Base-by-base conservation (phyloP, 495 filamentous ascomycete genomes). In the Daldinia caldariorum region DNA sequence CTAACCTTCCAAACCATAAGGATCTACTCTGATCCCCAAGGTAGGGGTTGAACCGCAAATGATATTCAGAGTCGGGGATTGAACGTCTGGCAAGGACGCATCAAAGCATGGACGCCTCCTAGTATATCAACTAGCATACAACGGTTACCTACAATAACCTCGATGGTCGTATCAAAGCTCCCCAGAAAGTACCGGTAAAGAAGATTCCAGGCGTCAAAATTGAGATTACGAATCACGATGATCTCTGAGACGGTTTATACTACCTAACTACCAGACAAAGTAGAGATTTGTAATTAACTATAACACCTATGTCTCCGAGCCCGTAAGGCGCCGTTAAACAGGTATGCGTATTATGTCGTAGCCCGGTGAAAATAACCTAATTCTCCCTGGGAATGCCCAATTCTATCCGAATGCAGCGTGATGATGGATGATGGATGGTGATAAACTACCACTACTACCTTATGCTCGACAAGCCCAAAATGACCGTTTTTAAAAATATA, bases 61-160 rank as follows among this genome's bases (percentile, higher is more conserved):
- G 59, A 63, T 0, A 20, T 81, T 3, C 73, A 78, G 49, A 61
- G 72, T 35, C 79, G 76, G 77, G 76, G 76, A 0, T 49, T 77
- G 16, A 77, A 80, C 22, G 76, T 80, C 1, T 79, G 74, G 57
- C 69, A 78, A 20, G 77, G 74, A 0, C 56, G 70, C 4, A 64
- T 79, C 56, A 78, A 76, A 67, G 74, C 77, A 1, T 79, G 75
- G 79, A 74, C 69, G n/a, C 70, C 75, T 16, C 74, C 75, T 1
- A 73, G 77, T 0, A 63, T 75, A 35, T 75, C 65, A 16, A 73
- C 75, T 4, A n/a, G n/a, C n/a, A n/a, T n/a, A n/a, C n/a, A n/a
- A n/a, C n/a, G n/a, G n/a, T n/a, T n/a, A 74, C 63, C 31, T 73
- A 76, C 39, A 61, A 76, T 10, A 72, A 77, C 41, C 61, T 73